A percentile compares a stretch with the other conserved stretches of the same genome.
phyloP scores from a whole-genome alignment of 768 basidiomycete genomes.

The Auriculariales sp. region DNA sequence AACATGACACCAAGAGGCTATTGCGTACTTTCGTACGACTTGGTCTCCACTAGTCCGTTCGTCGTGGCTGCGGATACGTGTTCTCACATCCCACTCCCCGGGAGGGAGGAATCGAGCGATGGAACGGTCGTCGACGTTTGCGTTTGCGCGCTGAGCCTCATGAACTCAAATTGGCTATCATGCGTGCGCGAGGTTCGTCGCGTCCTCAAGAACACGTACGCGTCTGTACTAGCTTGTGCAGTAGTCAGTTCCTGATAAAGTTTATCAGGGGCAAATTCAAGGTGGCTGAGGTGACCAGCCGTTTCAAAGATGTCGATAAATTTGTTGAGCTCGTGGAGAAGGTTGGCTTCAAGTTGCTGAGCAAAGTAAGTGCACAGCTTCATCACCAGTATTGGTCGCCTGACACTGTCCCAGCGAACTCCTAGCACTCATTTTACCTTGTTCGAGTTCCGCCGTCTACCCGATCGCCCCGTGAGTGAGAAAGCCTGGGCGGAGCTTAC shows the following conservation, averaged over 20 bases:
- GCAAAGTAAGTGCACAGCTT: constrained; percentile 34
- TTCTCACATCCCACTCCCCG: constrained; percentile 67
- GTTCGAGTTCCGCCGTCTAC: constrained; percentile 62
- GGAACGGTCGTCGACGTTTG: constrained; percentile 81
- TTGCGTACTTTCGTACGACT: constrained; percentile 64
- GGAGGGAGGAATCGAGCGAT: constrained; percentile 38
- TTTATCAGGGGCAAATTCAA: constrained; percentile 56
- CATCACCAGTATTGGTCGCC: not conserved
- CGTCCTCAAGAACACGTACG: constrained; percentile 69
- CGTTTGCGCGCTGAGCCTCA: constrained; percentile 88
- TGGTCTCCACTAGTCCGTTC: constrained; percentile 57
- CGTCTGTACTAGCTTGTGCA: constrained; percentile 7
- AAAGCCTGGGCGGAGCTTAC: constrained; percentile 47
- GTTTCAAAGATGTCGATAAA: constrained; percentile 52
- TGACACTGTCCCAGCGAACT: constrained; percentile 39
- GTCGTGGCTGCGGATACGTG: constrained; percentile 90
- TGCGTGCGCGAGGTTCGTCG: constrained; percentile 85
- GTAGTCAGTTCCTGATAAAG: not conserved
- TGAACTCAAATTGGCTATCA: constrained; percentile 93
- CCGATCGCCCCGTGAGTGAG: constrained; percentile 30
- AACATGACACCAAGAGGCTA: constrained; percentile 54
- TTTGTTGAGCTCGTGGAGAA: constrained; percentile 49
- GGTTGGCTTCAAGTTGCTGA: constrained; percentile 59
- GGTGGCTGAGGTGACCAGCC: constrained; percentile 81
- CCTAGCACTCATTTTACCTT: constrained; percentile 74